A percentile compares a stretch with the other conserved stretches of the same genome.
Conservation (phyloP, 805 yeast genomes). For the Candida hungchunana region DNA sequence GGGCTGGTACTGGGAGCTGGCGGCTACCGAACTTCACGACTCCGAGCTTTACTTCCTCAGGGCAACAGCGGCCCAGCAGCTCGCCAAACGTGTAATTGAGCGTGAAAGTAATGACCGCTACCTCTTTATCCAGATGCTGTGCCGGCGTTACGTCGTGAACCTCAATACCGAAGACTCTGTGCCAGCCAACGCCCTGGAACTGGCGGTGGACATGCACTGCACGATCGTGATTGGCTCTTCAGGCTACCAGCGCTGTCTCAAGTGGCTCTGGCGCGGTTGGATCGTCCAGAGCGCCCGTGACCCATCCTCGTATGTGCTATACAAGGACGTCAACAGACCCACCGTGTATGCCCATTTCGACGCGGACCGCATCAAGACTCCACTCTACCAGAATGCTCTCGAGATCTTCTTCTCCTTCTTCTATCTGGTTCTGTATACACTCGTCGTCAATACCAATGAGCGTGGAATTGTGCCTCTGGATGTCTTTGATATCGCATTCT, state of each 20-base stretch:
- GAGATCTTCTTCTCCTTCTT: slow-evolving; percentile 65
- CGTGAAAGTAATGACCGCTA: slow-evolving; percentile 48
- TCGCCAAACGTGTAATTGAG: slow-evolving; percentile 71
- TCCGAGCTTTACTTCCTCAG: slow-evolving; percentile 57
- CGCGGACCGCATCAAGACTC: slow-evolving; percentile 82
- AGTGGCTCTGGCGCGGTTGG: slow-evolving; percentile 95
- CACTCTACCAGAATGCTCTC: slow-evolving; percentile 70
- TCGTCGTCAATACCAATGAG: slow-evolving; percentile 56
- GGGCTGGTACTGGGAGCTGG: slow-evolving; percentile 68
- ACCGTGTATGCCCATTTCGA: slow-evolving; percentile 61
- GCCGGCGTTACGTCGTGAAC: slow-evolving; percentile 67
- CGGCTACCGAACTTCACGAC: slow-evolving; percentile 59
- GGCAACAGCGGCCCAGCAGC: slow-evolving; percentile 64
- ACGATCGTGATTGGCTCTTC: slow-evolving; percentile 71
- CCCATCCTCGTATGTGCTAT: slow-evolving; percentile 64
- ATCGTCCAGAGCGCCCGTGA: slow-evolving; percentile 69
- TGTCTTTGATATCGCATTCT: slow-evolving; percentile 51
- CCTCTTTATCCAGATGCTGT: slow-evolving; percentile 69
- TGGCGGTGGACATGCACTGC: slow-evolving; percentile 83
- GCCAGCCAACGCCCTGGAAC: slow-evolving; percentile 74
- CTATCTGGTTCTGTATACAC: slow-evolving; percentile 57
- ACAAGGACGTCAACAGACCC: slow-evolving; percentile 53
- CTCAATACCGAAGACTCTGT: slow-evolving; percentile 55
- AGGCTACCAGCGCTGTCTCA: slow-evolving; percentile 81
- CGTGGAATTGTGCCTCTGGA: slow-evolving; percentile 33